Base-by-base conservation (phyloP, 108 stramenopile genomes). In the Nitzschia sp. region DNA sequence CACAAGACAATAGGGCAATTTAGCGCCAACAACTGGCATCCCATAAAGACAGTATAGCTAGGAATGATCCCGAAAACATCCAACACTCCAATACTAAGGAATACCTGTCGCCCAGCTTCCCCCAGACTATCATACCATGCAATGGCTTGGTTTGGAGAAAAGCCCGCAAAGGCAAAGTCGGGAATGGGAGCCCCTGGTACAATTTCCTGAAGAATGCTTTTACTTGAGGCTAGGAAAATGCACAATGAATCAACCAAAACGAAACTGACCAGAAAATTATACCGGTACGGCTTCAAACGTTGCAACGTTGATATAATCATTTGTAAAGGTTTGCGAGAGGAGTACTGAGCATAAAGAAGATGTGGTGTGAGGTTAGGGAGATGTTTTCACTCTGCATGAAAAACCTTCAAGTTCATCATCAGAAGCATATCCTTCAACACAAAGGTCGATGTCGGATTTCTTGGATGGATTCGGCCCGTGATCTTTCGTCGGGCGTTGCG, bases 11-110 rank as follows among this genome's bases (percentile, higher is more conserved):
- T 29, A 13, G 56, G 36, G 42, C 42, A 31, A 2, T 1, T 2
- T 19, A 0, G 19, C 1, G 2, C 42, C 1, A 62, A 15, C 19
- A 62, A 26, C 2, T 25, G 25, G 1, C 42, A 34, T 5, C 61
- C 61, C 42, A 62, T 2, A 19, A 38, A 62, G 25, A 62, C 24
- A 1, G 38, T 42, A 46, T 62, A 62, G 6, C 4, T 2, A 45
- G 61, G 61, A 2, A 62, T 62, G 61, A 62, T 62, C 1, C 36
- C 61, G 1, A 62, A 46, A 21, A 62, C 31, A 42, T 62, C 61
- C 38, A 62, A 46, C 1, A 62, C 8, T 19, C 38, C 61, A 38
- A 45, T 1, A 6, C 1, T 6, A 32, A 38, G 21, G 1, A 45
- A 4, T 6, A 32, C 56, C 5, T 21, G 26, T 13, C 24, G 5